Evolutionary conservation across 78 protist species (phyloP).

Genomic region (Dictyostelium capitatum): DNA sequence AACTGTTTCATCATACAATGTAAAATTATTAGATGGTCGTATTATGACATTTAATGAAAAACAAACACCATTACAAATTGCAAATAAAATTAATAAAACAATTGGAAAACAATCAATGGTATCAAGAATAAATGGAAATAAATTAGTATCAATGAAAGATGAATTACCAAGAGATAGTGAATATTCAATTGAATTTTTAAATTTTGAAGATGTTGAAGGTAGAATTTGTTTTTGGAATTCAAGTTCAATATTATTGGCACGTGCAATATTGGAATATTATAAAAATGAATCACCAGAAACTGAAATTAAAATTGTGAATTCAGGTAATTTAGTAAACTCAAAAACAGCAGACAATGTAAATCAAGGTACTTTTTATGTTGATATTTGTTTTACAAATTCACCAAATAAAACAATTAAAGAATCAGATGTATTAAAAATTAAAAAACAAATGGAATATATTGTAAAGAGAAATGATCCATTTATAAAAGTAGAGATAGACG

Average conservation of each 20-base stretch:
- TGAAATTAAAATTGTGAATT: neutral
- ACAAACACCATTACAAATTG: neutral
- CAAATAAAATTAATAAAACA: neutral
- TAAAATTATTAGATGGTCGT: constrained; percentile 28
- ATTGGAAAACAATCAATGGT: neutral
- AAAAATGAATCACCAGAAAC: neutral
- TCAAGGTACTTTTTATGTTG: constrained; percentile 42
- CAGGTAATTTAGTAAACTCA: neutral
- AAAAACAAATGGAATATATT: constrained; percentile 2
- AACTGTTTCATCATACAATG: neutral
- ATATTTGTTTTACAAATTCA: constrained; percentile 8
- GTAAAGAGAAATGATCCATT: neutral
- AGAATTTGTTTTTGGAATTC: constrained; percentile 43
- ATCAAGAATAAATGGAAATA: neutral
- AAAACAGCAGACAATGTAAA: neutral
- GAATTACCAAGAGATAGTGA: neutral
- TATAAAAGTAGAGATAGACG: neutral
- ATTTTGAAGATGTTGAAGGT: constrained; percentile 70
- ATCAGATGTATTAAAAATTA: constrained; percentile 9
- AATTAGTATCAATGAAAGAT: neutral
- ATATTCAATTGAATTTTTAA: constrained; percentile 16
- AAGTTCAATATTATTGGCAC: constrained; percentile 13
- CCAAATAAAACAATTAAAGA: constrained; percentile 30
- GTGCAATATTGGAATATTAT: neutral
- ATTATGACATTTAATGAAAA: neutral